Base-by-base conservation (phyloP, 108 stramenopile genomes). In the Stephanodiscus triporus region DNA sequence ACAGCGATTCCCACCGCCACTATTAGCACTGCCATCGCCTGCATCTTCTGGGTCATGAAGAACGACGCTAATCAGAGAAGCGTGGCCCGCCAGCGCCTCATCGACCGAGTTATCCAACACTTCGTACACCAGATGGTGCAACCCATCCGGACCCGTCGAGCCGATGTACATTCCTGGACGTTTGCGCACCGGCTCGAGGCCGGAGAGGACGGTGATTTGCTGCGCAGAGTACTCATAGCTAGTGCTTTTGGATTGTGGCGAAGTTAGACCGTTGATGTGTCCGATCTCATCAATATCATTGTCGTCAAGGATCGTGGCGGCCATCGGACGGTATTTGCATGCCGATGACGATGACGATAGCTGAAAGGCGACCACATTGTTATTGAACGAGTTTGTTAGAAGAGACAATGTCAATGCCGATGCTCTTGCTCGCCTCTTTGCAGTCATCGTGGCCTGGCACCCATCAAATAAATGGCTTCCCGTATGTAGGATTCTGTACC, bases 121-220 rank as follows among this genome's bases (percentile, higher is more conserved):
- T 87, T 98, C 97, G 84, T 95, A 97, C 19, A 97, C 85, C 38
- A 98, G 72, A 77, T 98, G 97, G 81, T 98, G 97, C 32, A 98
- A 74, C 0, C 96, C 96, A 72, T 96, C 94, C 24, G 92, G 87
- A 32, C 96, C 96, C 11, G 96, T 97, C 13, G 91, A 89, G 50
- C 97, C 97, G 73, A 98, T 96, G 80, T 98, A 98, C 93, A 95
- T 95, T 62, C 96, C 97, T 2, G 97, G 97, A 37, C 97, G 85
- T 72, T 97, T 97, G 22, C 97, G 87, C 37, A 98, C 97, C 6
- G 97, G 96, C 49, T 97, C 97, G 30, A 98, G 86, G 4, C 97
- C 97, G 27, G 84, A 84, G 58, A 98, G 80, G n/a, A 98, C 98
- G 24, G 95, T 96, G 73, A 98, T 98, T 86, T 96, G 93, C 57